Base-by-base conservation (phyloP, 345 rosid species). In the Pistacia atlantica region DNA sequence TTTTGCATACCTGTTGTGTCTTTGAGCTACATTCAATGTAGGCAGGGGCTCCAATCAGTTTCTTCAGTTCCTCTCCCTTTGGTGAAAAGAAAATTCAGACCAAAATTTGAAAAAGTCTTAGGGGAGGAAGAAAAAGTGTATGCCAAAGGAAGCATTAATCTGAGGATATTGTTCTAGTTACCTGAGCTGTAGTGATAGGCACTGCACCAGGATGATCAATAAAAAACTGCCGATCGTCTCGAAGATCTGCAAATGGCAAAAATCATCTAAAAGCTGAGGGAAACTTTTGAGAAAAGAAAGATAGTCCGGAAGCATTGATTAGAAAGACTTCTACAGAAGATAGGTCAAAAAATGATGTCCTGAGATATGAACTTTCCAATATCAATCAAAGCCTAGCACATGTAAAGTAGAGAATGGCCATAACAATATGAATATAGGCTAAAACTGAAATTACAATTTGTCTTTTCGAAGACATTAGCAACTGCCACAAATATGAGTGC, bases 61-160 rank as follows among this genome's bases (percentile, higher is more conserved):
- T 95, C 91, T 78, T 92, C 79, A 95, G 86, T 68, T 95, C 98
- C 91, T 95, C 99, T 68, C 99, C 99, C 99, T 95, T 77, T 38
- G 71, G 57, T 61, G 73, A 55, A 56, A 57, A 74, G 35, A 18
- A 72, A 67, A 69, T 31, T 16, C 54, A 55, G 22, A 75, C 16
- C 65, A 57, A 46, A 17, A 63, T 9, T 17, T 67, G 10, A 31
- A 65, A 71, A 38, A 60, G n/a, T 31, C 11, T n/a, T 3, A n/a
- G 28, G 12, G n/a, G 59, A 70, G 25, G 22, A 51, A 48, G n/a
- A 33, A 14, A 18, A 51, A 7, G 13, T 2, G 49, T 8, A 9
- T 4, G 8, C 16, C 5, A 64, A 54, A 74, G 28, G 65, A 54
- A 52, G n/a, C 52, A 65, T 5, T 54, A 28, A 46, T 17, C 11